These are phyloP conservation scores for Rhodotorula diobovata DNA, from an alignment of 768 basidiomycete genomes.

Conservation along the genomic window DNA sequence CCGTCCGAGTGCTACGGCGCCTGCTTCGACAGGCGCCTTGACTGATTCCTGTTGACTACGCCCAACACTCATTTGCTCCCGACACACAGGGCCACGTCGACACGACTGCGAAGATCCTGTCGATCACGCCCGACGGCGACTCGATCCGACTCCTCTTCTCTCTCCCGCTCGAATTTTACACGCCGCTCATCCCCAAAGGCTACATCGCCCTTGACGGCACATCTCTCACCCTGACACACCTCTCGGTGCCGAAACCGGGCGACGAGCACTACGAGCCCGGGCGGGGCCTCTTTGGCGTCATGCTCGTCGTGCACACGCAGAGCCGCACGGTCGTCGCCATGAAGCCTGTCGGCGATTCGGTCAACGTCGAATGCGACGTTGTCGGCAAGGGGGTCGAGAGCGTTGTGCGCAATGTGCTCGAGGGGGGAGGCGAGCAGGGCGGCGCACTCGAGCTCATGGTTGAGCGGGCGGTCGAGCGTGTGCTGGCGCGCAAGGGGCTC, in stretches of 20 bases:
- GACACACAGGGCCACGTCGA: slow-evolving; percentile 80
- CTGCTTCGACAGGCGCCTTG: too few species aligned
- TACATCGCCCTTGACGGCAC: slow-evolving; percentile 92
- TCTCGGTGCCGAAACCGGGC: slow-evolving; percentile 56
- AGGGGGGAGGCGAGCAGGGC: slow-evolving; percentile 31
- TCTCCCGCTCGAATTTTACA: slow-evolving; percentile 50
- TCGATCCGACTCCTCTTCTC: slow-evolving; percentile 80
- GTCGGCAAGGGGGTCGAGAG: slow-evolving; percentile 87
- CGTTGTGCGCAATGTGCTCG: slow-evolving; percentile 56
- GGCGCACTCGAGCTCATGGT: slow-evolving; percentile 43
- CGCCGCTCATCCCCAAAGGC: slow-evolving; percentile 79
- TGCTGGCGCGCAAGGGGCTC: slow-evolving; percentile 26
- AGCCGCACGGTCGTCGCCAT: slow-evolving; percentile 71
- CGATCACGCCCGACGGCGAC: slow-evolving; percentile 69
- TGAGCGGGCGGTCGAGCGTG: slow-evolving; percentile 42
- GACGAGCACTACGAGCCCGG: slow-evolving; percentile 36
- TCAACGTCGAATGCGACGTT: slow-evolving; percentile 95
- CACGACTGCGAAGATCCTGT: slow-evolving; percentile 70
- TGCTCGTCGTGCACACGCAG: slow-evolving; percentile 94
- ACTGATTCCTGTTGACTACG: too few species aligned
- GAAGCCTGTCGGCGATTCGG: slow-evolving; percentile 70
- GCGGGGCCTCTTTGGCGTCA: slow-evolving; percentile 66
- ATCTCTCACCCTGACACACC: slow-evolving; percentile 81
- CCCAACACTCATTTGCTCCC: background rate
- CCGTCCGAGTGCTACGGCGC: background rate